A percentile compares a stretch with the other conserved stretches of the same genome.
These are phyloP conservation scores for Massarina eburnea DNA, from an alignment of 2,329 filamentous ascomycete genomes.

Conservation along the genomic window DNA sequence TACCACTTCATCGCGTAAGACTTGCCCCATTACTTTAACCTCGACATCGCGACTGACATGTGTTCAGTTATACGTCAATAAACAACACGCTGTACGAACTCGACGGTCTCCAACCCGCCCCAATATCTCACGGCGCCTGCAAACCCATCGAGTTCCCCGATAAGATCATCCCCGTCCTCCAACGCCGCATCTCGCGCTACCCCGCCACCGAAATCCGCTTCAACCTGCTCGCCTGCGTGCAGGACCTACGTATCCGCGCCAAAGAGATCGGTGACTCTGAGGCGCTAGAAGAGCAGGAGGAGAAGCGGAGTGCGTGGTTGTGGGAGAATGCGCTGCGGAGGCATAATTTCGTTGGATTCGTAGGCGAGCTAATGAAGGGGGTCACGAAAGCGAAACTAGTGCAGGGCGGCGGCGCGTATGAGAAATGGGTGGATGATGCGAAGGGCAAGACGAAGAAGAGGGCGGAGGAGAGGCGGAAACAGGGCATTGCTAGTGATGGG, in stretches of 20 bases:
- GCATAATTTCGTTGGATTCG: slow-evolving; percentile 96
- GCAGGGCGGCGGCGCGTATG: slow-evolving; percentile 66
- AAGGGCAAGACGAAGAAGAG: slow-evolving; percentile 59
- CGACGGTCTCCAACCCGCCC: slow-evolving; percentile 89
- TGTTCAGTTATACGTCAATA: slow-evolving; percentile 69
- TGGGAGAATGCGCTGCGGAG: slow-evolving; percentile 92
- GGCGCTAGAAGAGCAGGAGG: slow-evolving; percentile 74
- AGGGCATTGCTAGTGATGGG: slow-evolving; percentile 23
- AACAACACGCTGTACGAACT: slow-evolving; percentile 85
- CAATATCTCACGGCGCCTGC: slow-evolving; percentile 84
- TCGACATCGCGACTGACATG: slow-evolving; percentile 8
- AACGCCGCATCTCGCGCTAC: slow-evolving; percentile 80
- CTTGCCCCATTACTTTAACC: neutral
- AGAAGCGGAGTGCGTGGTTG: slow-evolving; percentile 82
- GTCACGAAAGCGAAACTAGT: slow-evolving; percentile 75
- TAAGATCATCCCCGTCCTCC: slow-evolving; percentile 84
- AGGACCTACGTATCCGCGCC: slow-evolving; percentile 76
- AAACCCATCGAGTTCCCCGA: slow-evolving; percentile 70
- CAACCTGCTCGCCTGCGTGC: slow-evolving; percentile 90
- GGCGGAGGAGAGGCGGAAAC: slow-evolving; percentile 49
- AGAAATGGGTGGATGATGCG: slow-evolving; percentile 71
- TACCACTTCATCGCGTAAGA: slow-evolving; percentile 87
- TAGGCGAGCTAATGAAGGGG: slow-evolving; percentile 84
- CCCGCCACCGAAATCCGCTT: slow-evolving; percentile 87
- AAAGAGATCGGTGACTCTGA: slow-evolving; percentile 81